These are phyloP conservation scores for Somion occarium DNA, from an alignment of 1,284 basidiomycete genomes.

Conservation along the genomic window DNA sequence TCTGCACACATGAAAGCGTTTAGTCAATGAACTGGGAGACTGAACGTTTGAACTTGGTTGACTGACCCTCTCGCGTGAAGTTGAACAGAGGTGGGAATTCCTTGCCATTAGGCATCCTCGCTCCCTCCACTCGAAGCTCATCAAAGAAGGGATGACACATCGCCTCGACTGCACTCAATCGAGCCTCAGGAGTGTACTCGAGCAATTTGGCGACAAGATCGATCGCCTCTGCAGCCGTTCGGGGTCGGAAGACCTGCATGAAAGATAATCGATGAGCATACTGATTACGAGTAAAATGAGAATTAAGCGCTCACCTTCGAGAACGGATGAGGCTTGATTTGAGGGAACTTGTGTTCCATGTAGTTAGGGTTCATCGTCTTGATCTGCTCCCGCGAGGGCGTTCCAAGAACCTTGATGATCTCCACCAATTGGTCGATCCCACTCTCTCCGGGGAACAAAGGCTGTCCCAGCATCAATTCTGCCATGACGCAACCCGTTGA, in stretches of 20 bases:
- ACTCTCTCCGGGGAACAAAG: conserved; percentile 98
- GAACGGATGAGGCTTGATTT: conserved; percentile 98
- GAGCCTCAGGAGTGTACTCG: conserved; percentile 94
- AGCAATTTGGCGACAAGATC: conserved; percentile 92
- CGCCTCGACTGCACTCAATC: conserved; percentile 89
- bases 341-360: conserved; percentile 99
- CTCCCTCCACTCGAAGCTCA: conserved; percentile 86
- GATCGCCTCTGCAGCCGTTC: conserved; percentile 94
- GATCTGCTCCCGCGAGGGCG: conserved; percentile 98
- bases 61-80: conserved; percentile 91
- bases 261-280: conserved; percentile 1
- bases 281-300: not conserved
- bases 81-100: conserved; percentile 94
- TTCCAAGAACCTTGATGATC: conserved; percentile 99
- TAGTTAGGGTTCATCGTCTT: conserved; percentile 99
- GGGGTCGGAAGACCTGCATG: conserved; percentile 91
- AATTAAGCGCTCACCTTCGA: conserved; percentile 68
- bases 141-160: conserved; percentile 98
- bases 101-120: conserved; percentile 95
- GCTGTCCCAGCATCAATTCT: conserved; percentile 98
- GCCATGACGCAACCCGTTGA: conserved; percentile 99
- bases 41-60: too few relatives aligned
- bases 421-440: conserved; percentile 99
- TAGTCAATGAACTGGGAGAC: not conserved
- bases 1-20: conserved; percentile 43